Evolutionary conservation across 495 filamentous ascomycete species (phyloP).

Genomic region (Aspergillus biplanus): DNA sequence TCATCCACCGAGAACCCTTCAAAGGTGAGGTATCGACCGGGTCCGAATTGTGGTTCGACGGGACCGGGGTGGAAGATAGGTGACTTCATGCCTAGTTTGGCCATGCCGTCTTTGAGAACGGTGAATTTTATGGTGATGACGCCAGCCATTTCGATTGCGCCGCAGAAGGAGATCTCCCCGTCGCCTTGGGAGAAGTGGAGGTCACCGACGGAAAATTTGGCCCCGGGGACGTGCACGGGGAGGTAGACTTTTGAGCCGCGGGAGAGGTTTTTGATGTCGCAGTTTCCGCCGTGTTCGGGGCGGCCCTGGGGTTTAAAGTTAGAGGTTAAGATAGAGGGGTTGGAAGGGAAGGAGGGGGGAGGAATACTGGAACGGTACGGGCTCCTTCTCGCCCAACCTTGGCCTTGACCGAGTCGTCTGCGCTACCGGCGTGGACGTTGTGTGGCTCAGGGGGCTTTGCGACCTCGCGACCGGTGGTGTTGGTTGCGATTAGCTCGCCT

Average conservation of each 20-base stretch:
- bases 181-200: constrained; percentile 90
- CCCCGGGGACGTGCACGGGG: constrained; percentile 82
- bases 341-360: neutral
- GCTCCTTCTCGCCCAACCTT: constrained; percentile 89
- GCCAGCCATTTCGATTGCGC: constrained; percentile 96
- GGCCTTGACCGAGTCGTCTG: constrained; percentile 60
- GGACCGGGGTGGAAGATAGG: constrained; percentile 91
- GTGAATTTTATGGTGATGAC: constrained; percentile 89
- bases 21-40: constrained; percentile 85
- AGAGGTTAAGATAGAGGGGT: neutral
- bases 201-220: constrained; percentile 92
- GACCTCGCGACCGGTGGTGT: constrained; percentile 70
- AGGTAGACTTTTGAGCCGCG: constrained; percentile 88
- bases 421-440: constrained; percentile 74
- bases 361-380: constrained; percentile 75
- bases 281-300: constrained; percentile 65
- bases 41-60: constrained; percentile 89
- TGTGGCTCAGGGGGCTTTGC: constrained; percentile 75
- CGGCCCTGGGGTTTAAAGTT: constrained; percentile 35
- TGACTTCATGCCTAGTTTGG: constrained; percentile 76
- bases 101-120: constrained; percentile 83
- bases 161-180: constrained; percentile 95
- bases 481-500: constrained; percentile 72
- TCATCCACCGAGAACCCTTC: constrained; percentile 95
- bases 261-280: constrained; percentile 90